Evolutionary conservation across 768 basidiomycete genomes (phyloP).

Genomic region (Russula sp.): DNA sequence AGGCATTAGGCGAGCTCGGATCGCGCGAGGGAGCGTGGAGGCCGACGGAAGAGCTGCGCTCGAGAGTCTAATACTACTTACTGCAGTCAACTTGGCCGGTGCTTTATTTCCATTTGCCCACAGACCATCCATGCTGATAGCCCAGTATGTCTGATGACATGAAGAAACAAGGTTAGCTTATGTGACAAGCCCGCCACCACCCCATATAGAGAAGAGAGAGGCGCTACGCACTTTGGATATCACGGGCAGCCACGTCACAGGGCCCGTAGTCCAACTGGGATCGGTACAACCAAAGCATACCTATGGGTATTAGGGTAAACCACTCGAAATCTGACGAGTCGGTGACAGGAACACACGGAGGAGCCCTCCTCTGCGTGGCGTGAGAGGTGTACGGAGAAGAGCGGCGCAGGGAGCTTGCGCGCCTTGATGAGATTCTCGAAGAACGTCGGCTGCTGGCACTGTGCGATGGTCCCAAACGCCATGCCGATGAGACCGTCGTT

Average conservation of each 20-base stretch:
- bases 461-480: constrained; percentile 53
- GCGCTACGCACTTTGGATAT: constrained; percentile 29
- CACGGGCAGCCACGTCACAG: constrained; percentile 36
- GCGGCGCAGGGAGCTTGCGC: constrained; percentile 37
- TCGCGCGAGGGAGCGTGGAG: background rate
- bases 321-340: background rate
- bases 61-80: constrained; percentile 24
- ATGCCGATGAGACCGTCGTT: constrained; percentile 56
- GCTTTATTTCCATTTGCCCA: constrained; percentile 30
- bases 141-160: constrained; percentile 51
- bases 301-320: constrained; percentile 14
- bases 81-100: constrained; percentile 34
- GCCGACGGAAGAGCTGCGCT: background rate
- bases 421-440: constrained; percentile 55
- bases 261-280: constrained; percentile 33
- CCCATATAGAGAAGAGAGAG: background rate
- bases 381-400: constrained; percentile 59
- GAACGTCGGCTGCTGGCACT: constrained; percentile 44
- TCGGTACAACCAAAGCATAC: constrained; percentile 43
- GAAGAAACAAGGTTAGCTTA: background rate
- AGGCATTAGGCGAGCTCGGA: background rate
- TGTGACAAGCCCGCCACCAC: background rate
- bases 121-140: constrained; percentile 44
- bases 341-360: constrained; percentile 33
- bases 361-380: constrained; percentile 39